These are phyloP conservation scores for Pisolithus microcarpus DNA, from an alignment of 768 basidiomycete genomes.

Conservation along the genomic window DNA sequence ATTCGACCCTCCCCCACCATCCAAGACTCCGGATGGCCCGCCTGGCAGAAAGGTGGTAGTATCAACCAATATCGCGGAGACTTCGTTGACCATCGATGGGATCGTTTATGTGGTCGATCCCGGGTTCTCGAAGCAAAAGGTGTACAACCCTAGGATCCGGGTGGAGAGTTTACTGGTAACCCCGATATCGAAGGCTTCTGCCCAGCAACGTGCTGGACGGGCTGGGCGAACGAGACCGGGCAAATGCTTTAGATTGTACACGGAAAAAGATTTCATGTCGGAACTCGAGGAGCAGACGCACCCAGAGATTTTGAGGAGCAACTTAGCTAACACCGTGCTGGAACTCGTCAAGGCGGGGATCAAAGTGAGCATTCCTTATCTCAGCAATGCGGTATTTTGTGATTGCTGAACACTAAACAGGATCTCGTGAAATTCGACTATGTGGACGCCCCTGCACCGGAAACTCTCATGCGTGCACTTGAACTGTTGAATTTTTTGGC, in stretches of 20 bases:
- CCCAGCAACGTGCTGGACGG: constrained; percentile 93
- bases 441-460: constrained; percentile 89
- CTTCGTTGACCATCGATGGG: constrained; percentile 94
- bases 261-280: constrained; percentile 93
- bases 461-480: constrained; percentile 94
- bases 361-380: constrained; percentile 41
- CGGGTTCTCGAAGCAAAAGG: constrained; percentile 96
- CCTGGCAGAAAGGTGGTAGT: constrained; percentile 91
- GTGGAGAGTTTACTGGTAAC: constrained; percentile 91
- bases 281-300: constrained; percentile 97
- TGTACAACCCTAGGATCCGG: constrained; percentile 95
- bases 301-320: constrained; percentile 91
- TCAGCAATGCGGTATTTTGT: constrained; percentile 1
- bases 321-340: constrained; percentile 87
- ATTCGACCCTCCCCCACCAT: constrained; percentile 78
- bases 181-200: constrained; percentile 94
- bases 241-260: constrained; percentile 95
- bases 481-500: constrained; percentile 89
- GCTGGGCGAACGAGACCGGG: constrained; percentile 94
- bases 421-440: constrained; percentile 87
- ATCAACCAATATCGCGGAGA: constrained; percentile 97
- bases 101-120: constrained; percentile 99
- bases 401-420: constrained; percentile 16
- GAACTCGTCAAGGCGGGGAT: constrained; percentile 93
- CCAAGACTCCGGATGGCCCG: constrained; percentile 57